These are phyloP conservation scores for Raddia distichophylla DNA, from an alignment of 176 grass and related monocot species.

Conservation along the genomic window DNA sequence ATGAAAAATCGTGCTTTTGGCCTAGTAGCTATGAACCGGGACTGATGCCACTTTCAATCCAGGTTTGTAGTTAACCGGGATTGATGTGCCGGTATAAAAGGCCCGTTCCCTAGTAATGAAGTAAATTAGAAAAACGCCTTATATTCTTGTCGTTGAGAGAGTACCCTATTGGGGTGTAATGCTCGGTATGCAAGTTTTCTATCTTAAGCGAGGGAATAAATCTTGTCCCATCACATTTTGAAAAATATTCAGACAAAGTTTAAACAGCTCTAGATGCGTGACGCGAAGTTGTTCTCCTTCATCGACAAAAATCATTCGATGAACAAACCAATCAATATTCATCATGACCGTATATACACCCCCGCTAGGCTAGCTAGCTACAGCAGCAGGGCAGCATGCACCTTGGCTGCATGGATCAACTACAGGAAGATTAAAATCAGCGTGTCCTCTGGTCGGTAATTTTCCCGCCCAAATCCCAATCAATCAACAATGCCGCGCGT, in stretches of 20 bases:
- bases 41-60: too few species aligned
- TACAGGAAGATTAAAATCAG: not conserved
- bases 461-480: not conserved
- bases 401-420: not conserved
- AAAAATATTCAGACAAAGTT: not conserved
- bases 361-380: conserved; percentile 20
- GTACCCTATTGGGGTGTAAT: too few species aligned
- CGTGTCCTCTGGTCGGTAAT: not conserved
- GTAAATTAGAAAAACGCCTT: too few species aligned
- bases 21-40: too few species aligned
- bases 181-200: too few species aligned
- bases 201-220: too few species aligned
- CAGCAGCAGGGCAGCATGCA: not conserved
- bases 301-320: conserved; percentile 1
- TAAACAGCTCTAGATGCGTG: not conserved
- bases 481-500: not conserved
- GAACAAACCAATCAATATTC: conserved; percentile 15
- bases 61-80: too few species aligned
- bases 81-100: too few species aligned
- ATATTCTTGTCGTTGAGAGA: too few species aligned
- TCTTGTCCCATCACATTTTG: too few species aligned
- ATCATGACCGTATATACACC: not conserved
- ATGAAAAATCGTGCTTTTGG: too few species aligned
- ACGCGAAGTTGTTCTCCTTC: not conserved
- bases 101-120: too few species aligned